Evolutionary conservation across 2,329 filamentous ascomycete species (phyloP), one percentile per base, ranked within the genome.

Genomic region (Botrytis deweyae): DNA sequence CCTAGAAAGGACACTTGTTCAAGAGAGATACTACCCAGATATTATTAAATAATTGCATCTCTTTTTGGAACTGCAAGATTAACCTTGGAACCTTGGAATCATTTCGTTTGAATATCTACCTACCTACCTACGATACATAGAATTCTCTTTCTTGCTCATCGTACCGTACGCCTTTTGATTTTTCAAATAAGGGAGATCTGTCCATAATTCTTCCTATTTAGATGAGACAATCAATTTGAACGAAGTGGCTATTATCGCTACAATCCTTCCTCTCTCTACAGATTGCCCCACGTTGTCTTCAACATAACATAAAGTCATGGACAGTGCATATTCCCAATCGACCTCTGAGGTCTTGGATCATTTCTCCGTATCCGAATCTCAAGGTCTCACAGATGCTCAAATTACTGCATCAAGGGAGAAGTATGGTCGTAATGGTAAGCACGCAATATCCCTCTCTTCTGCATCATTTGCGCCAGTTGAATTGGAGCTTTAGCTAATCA

Each of bases 391-490:
- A 20, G 86, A 90, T 77, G 81, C 84, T n/a, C 89, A 91, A 82
- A 87, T 92, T 72, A 78, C 81, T 65, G 83, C 86, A 70, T 84
- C 86, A 76, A 86, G 88, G 76, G 82, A 83, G 69, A 91, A 90
- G 83, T 82, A 91, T 80, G 90, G 90, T 76, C 89, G 87, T 81
- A 92, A 92, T 86, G 86, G 90, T 92, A 84, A 75, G 87, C 52
- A 58, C 52, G 52, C 81, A 67, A 61, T 70, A 70, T 61, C 9
- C 22, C 52, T 12, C 9, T 36, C 4, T 25, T 12, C 22, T 14
- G 10, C 25, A 44, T 62, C n/a, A 63, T 72, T 72, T 78, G 76
- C 75, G 74, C 72, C 74, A 36, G 46, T 38, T 25, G 29, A 29
- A 14, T 29, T 4, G 64, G 70, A 62, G 70, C 74, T 72, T 46